Conservation (phyloP, 2,329 filamentous ascomycete species). For the Teratosphaeria viscida region DNA sequence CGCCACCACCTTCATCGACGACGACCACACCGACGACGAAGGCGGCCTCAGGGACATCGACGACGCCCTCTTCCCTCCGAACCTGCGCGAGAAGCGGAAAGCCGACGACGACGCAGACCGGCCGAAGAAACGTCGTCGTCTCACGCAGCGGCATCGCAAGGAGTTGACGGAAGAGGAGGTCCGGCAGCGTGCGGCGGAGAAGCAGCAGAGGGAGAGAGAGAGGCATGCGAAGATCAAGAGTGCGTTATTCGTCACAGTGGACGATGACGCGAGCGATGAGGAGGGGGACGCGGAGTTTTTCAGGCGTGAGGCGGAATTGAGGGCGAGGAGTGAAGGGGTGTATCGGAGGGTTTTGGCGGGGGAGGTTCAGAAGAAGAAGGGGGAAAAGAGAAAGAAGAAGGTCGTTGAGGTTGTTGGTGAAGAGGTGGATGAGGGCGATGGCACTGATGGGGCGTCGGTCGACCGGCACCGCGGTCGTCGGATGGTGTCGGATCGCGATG, state of each 20-base stretch:
- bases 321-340: slow-evolving; percentile 44
- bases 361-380: slow-evolving; percentile 2
- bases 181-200: slow-evolving; percentile 49
- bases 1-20: slow-evolving; percentile 46
- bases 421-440: slow-evolving; percentile 9
- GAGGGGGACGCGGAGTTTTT: slow-evolving; percentile 69
- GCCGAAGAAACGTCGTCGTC: slow-evolving; percentile 51
- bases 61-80: slow-evolving; percentile 21
- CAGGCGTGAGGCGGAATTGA: slow-evolving; percentile 57
- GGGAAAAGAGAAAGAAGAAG: slow-evolving; percentile 19
- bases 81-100: slow-evolving; percentile 15
- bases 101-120: slow-evolving; percentile 30
- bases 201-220: slow-evolving; percentile 61
- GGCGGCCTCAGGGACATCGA: slow-evolving; percentile 10
- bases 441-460: slow-evolving; percentile 4
- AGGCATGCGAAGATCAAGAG: slow-evolving; percentile 76
- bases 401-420: slow-evolving; percentile 11
- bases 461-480: neutral
- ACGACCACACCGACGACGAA: slow-evolving; percentile 6
- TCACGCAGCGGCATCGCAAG: slow-evolving; percentile 38
- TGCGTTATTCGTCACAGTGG: slow-evolving; percentile 66
- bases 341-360: slow-evolving; percentile 40
- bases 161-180: slow-evolving; percentile 54
- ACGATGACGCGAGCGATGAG: slow-evolving; percentile 80
- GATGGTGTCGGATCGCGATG: neutral